Conservation (phyloP, 495 filamentous ascomycete genomes). For the Neurospora discreta region DNA sequence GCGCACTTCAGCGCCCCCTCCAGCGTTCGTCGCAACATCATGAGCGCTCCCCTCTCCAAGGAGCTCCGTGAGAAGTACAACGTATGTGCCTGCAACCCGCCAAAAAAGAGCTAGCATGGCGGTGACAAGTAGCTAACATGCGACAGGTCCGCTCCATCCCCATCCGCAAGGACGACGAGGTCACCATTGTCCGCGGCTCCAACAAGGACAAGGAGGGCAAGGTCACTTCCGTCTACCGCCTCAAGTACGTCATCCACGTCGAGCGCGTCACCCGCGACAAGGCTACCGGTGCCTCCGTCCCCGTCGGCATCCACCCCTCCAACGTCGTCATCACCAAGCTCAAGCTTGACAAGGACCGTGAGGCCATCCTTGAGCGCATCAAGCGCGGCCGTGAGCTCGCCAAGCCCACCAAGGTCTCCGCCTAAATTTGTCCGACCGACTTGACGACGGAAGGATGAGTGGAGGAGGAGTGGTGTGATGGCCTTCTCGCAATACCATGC, state of each 20-base stretch:
- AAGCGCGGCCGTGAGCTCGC: constrained; percentile 59
- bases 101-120: too few species aligned
- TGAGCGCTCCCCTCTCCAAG: constrained; percentile 89
- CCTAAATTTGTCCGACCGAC: constrained; percentile 9
- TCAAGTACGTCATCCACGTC: constrained; percentile 89
- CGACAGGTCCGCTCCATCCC: constrained; percentile 84
- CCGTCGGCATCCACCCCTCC: constrained; percentile 77
- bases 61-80: constrained; percentile 95
- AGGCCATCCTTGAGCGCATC: constrained; percentile 82
- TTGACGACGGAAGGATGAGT: not conserved
- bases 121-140: too few species aligned
- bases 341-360: constrained; percentile 96
- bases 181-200: constrained; percentile 72
- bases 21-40: constrained; percentile 80
- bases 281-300: constrained; percentile 82
- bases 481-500: not conserved
- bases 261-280: constrained; percentile 92
- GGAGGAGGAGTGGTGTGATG: not conserved
- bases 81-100: too few species aligned
- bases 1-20: constrained; percentile 91
- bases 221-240: constrained; percentile 91
- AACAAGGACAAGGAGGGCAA: constrained; percentile 96
- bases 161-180: constrained; percentile 96
- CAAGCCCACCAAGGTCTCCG: constrained; percentile 34
- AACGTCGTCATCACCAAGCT: constrained; percentile 96